phyloP scores from a whole-genome alignment of 495 filamentous ascomycete genomes.

The Aspergillus incahuasiensis region DNA sequence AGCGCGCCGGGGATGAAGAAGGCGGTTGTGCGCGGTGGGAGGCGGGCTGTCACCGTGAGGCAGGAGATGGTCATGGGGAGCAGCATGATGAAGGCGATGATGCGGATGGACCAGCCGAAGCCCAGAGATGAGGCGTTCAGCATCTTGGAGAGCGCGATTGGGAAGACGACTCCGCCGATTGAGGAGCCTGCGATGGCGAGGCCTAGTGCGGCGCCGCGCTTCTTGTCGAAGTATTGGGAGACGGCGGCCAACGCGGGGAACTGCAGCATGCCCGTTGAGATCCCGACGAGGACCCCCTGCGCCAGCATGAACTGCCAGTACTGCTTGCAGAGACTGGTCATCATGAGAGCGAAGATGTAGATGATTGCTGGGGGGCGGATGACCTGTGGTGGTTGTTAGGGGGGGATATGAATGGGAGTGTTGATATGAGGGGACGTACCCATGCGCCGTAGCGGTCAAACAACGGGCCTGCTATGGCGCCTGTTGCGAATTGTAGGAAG shows the following conservation, averaged over 20 bases:
- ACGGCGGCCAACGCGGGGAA: conserved; percentile 26
- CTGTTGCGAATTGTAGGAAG: conserved; percentile 27
- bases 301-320: conserved; percentile 32
- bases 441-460: conserved; percentile 25
- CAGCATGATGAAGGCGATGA: conserved; percentile 59
- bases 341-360: conserved; percentile 39
- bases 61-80: conserved; percentile 36
- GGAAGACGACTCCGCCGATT: conserved; percentile 30
- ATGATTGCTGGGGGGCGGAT: conserved; percentile 11
- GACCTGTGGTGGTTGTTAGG: neutral
- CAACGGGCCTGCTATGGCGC: conserved; percentile 22
- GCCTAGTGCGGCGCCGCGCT: conserved; percentile 30
- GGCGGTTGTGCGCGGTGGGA: conserved; percentile 8
- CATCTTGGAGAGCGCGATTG: conserved; percentile 22
- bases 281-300: conserved; percentile 20
- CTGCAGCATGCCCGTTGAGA: conserved; percentile 11
- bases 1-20: conserved; percentile 16
- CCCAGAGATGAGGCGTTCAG: conserved; percentile 17
- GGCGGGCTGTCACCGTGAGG: conserved; percentile 25
- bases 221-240: conserved; percentile 33
- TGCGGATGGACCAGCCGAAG: conserved; percentile 62
- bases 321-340: conserved; percentile 32
- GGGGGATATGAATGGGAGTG: neutral
- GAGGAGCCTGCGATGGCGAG: conserved; percentile 34
- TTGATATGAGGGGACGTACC: conserved; percentile 1